Percentiles rank a stretch among this genome's conserved stretches.
phyloP scores from a whole-genome alignment of 352 stramenopile species.

The Globisporangium barbulae region DNA sequence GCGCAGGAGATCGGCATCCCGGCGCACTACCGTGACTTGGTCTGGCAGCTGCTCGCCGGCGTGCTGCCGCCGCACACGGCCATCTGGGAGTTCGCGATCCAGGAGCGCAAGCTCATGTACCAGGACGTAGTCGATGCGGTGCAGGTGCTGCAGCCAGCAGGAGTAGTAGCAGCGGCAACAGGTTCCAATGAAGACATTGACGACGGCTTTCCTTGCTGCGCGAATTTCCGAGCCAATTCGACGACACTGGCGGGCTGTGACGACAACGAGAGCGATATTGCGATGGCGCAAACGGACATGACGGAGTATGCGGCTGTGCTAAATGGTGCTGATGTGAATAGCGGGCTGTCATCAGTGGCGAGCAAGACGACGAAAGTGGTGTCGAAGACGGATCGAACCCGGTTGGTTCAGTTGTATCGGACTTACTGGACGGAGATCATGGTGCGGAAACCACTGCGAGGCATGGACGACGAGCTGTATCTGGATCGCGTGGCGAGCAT shows the following conservation, averaged over 20 bases:
- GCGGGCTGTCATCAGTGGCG: not conserved
- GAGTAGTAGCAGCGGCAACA: not conserved
- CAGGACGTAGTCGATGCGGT: constrained; percentile 53
- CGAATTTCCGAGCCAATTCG: not conserved
- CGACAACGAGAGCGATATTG: constrained; percentile 5
- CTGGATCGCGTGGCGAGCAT: constrained; percentile 30
- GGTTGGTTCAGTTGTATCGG: constrained; percentile 37
- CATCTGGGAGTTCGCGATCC: constrained; percentile 58
- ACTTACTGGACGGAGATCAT: constrained; percentile 43
- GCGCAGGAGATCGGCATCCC: constrained; percentile 71
- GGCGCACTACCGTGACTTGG: constrained; percentile 40
- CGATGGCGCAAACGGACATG: not conserved
- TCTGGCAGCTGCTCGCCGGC: constrained; percentile 58
- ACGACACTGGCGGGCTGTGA: not conserved
- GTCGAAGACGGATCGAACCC: constrained; percentile 8
- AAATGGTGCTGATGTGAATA: constrained; percentile 1
- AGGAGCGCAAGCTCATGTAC: constrained; percentile 60
- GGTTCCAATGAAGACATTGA: not conserved
- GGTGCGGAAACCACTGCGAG: constrained; percentile 22
- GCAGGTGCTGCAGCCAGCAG: constrained; percentile 34
- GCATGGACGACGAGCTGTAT: constrained; percentile 42
- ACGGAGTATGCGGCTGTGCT: not conserved
- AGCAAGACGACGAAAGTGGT: not conserved
- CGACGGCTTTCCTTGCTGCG: not conserved
- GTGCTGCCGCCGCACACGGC: constrained; percentile 52